Conservation (phyloP, 1,139 yeast genomes). For the Zygosaccharomyces sapae region DNA sequence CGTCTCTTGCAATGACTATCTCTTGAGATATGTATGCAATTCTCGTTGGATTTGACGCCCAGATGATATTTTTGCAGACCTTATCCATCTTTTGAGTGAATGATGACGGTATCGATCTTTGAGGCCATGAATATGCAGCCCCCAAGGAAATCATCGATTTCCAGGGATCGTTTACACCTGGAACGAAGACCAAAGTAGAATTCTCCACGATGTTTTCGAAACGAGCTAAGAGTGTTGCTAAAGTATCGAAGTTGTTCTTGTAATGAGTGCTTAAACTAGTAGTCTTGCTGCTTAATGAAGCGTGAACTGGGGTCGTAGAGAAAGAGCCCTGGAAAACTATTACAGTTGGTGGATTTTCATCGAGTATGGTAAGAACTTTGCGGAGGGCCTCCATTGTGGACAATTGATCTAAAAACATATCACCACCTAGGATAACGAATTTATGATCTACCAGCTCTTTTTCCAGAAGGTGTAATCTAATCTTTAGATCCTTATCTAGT, state of each 20-base stretch:
- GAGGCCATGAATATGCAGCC: conserved; percentile 66
- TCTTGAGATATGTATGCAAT: conserved; percentile 81
- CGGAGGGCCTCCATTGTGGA: conserved; percentile 56
- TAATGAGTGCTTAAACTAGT: conserved; percentile 47
- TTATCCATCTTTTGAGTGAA: conserved; percentile 67
- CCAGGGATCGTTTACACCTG: conserved; percentile 96
- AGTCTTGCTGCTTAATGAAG: conserved; percentile 41
- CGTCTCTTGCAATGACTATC: conserved; percentile 68
- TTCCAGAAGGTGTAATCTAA: conserved; percentile 55
- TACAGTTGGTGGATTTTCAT: conserved; percentile 54
- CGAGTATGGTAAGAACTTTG: conserved; percentile 51
- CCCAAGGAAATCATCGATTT: conserved; percentile 68
- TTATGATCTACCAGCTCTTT: conserved; percentile 51
- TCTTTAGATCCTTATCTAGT: conserved; percentile 56
- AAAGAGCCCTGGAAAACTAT: conserved; percentile 69
- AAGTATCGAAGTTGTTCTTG: conserved; percentile 66
- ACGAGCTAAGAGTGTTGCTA: conserved; percentile 53
- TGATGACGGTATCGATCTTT: conserved; percentile 60
- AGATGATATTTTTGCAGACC: conserved; percentile 60
- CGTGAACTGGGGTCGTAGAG: conserved; percentile 51
- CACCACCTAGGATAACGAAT: conserved; percentile 68
- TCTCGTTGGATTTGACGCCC: conserved; percentile 76
- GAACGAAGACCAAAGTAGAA: conserved; percentile 62
- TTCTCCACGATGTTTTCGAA: conserved; percentile 45
- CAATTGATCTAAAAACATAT: conserved; percentile 60